These are phyloP conservation scores for Areca catechu DNA, from an alignment of 176 grass and related monocot genomes.

Conservation along the genomic window DNA sequence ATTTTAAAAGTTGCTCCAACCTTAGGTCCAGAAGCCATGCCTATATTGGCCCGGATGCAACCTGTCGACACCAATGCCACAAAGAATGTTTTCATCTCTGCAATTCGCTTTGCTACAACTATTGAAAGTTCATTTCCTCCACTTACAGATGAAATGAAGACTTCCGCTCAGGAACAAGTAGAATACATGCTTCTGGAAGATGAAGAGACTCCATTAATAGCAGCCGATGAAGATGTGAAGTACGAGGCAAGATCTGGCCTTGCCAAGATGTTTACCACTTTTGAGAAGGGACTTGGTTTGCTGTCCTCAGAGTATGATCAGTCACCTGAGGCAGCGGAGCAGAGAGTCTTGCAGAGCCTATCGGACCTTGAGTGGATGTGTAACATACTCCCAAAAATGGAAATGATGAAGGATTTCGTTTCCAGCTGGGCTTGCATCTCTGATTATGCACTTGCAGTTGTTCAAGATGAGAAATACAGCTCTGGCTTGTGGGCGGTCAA, in stretches of 20 bases:
- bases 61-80: conserved; percentile 37
- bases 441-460: conserved; percentile 31
- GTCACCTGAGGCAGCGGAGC: conserved; percentile 50
- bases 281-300: conserved; percentile 37
- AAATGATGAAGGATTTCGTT: conserved; percentile 78
- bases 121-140: conserved; percentile 39
- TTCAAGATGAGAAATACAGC: conserved; percentile 45
- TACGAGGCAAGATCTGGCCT: conserved; percentile 44
- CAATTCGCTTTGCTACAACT: conserved; percentile 57
- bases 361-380: conserved; percentile 75
- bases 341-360: conserved; percentile 48
- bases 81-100: conserved; percentile 82
- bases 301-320: conserved; percentile 42
- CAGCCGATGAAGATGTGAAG: conserved; percentile 70
- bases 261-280: conserved; percentile 35
- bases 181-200: conserved; percentile 93
- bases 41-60: conserved; percentile 52
- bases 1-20: conserved; percentile 47
- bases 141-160: conserved; percentile 72
- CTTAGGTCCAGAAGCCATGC: conserved; percentile 41
- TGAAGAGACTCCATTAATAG: conserved; percentile 57
- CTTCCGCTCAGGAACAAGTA: conserved; percentile 91
- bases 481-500: conserved; percentile 54
- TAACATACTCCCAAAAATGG: conserved; percentile 52
- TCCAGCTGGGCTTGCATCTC: conserved; percentile 64